Evolutionary conservation across 345 rosid species (phyloP), one percentile per base, ranked within the genome.

Genomic region (Hirschfeldia incana): DNA sequence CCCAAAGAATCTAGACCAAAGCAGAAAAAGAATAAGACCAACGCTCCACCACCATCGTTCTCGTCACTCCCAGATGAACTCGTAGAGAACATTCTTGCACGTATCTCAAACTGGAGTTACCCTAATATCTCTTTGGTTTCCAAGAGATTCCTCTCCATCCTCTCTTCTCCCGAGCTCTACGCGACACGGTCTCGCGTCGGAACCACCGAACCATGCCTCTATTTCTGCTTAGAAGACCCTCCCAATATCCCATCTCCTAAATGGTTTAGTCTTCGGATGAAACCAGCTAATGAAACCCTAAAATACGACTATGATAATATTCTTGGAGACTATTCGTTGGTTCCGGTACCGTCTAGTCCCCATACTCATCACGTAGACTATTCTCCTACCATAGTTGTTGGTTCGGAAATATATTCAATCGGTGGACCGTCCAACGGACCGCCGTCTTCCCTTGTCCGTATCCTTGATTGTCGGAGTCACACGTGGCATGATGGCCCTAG

Each of bases 41-140:
- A 5, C 6, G 2, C 57, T 51, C 26, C 16, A n/a, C 60, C 60
- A 55, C 60, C 2, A 3, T 55, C 27, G 60, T 55, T 55, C 10
- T 55, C 60, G 10, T 55, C 60, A 16, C 60, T 55, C 3, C 60
- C 60, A 17, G 28, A 55, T 6, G 63, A 61, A 28, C 6, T 61
- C 15, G 13, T n/a, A 28, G 17, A 11, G 34, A 85, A 82, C 70
- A 72, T 83, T 60, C 76, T 93, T 16, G 90, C 94, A 1, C 89
- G 92, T 28, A 27, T 87, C 55, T 91, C 93, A 2, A 81, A 86
- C 34, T 82, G 80, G 37, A 72, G 81, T 49, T 85, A 85, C 79
- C 92, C 93, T 13, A 44, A 33, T 2, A 94, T 93, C 71, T 83
- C 87, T 27, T 76, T 82, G 1, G 92, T 93, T 80, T 91, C 94